Conservation (phyloP, 2,329 filamentous ascomycete species). For the Cladophialophora yegresii region DNA sequence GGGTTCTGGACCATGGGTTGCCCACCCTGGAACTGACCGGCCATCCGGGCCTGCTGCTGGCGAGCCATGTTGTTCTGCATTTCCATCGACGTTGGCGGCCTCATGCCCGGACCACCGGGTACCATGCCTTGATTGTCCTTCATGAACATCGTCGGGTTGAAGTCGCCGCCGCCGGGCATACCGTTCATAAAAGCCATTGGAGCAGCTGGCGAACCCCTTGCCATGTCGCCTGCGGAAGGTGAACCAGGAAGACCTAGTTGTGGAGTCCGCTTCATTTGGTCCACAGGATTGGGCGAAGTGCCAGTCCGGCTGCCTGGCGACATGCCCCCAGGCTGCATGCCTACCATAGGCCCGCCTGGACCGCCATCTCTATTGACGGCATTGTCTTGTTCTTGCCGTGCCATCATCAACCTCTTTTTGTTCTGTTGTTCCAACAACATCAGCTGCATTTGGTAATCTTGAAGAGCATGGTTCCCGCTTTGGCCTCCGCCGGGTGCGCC, state of each 20-base stretch:
- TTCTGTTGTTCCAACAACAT: conserved; percentile 70
- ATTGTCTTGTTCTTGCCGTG: conserved; percentile 66
- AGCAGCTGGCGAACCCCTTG: conserved; percentile 62
- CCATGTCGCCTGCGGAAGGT: conserved; percentile 61
- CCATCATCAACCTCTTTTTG: conserved; percentile 67
- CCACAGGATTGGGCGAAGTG: conserved; percentile 62
- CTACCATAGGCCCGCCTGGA: conserved; percentile 49
- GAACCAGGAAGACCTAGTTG: conserved; percentile 62
- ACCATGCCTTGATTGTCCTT: conserved; percentile 49
- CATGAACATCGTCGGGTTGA: conserved; percentile 47
- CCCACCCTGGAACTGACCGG: conserved; percentile 41
- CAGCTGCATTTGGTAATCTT: conserved; percentile 71
- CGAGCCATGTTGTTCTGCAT: conserved; percentile 45
- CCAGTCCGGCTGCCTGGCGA: conserved; percentile 60
- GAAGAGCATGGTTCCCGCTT: conserved; percentile 64
- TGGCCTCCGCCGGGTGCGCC: conserved; percentile 44
- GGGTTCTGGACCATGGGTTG: conserved; percentile 54
- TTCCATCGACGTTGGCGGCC: conserved; percentile 57
- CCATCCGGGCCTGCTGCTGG: conserved; percentile 45
- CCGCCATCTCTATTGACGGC: conserved; percentile 56
- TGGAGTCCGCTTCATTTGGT: conserved; percentile 65
- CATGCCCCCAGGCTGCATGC: conserved; percentile 54
- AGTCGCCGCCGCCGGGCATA: conserved; percentile 49
- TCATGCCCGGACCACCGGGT: conserved; percentile 58
- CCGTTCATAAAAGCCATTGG: conserved; percentile 55